Base-by-base conservation (phyloP, 768 basidiomycete species). In the Mycena haematopus region DNA sequence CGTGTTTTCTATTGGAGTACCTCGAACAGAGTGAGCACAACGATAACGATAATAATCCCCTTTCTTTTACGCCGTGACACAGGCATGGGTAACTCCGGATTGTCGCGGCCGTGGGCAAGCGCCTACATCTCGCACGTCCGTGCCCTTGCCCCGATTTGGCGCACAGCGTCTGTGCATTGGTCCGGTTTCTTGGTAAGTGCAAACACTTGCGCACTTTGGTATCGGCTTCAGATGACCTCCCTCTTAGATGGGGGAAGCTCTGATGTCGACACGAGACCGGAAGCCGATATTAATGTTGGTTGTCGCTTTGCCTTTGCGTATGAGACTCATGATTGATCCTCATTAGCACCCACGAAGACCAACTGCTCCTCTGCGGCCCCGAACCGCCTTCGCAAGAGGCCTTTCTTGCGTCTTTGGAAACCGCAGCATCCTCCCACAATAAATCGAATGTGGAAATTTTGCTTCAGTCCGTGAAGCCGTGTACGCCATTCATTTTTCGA, bases 81-180 rank as follows among this genome's bases (percentile, higher is more conserved):
- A 17, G 11, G 36, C 14, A 24, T n/a, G 58, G 56, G n/a, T 9
- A 46, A 55, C 38, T 49, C 24, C 33, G 42, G 52, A 6, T 14
- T 47, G 3, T 52, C 57, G 11, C 17, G 62, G 19, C 56, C 57
- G 21, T 64, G 62, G 62, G 62, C 51, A 0, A 52, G 29, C n/a
- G 62, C 62, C 2, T 64, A 58, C 35, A 14, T 59, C 0, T 58
- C 62, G 0, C 62, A 64, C 17, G 25, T 59, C 1, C 62, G 62
- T 3, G 62, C 52, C 0, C 52, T 64, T 14, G 57, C 62, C 0
- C 44, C 62, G 2, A 25, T 55, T 10, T 54, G 52, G 57, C 52
- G 51, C 10, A 22, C 22, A 15, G 29, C 8, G 42, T 42, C 15
- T 7, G 21, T 5, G 15, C 15, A 35, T 22, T 65, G 63, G 63